Base-by-base conservation (phyloP, 1,139 yeast genomes). In the Ogataea hybrid region DNA sequence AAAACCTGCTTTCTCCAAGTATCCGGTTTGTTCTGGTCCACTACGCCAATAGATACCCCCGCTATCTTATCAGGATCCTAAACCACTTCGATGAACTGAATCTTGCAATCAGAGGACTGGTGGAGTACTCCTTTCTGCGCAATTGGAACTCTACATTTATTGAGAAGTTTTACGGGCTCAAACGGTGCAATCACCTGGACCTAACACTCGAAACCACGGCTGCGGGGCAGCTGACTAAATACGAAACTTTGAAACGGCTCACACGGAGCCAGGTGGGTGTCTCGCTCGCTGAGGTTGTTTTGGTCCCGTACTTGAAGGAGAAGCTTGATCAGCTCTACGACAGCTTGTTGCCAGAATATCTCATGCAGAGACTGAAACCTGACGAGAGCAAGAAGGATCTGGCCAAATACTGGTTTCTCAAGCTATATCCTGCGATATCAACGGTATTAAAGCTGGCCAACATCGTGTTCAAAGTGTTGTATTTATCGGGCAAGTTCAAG, bases 161-260 rank as follows among this genome's bases (percentile, higher is more conserved):
- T 0, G 97, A 90, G 61, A 86, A 86, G 60, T 92, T 90, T 59
- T 90, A 92, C 58, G 97, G 97, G 2, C 65, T 92, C 52, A 88
- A 89, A 59, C 67, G 95, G 40, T 79, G 79, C 16, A 66, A 66
- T 41, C 65, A 63, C 28, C 67, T 75, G 1, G 70, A 43, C 5
- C 29, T 54, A 7, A 37, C 47, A 8, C 39, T 57, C 18, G 54
- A 58, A 8, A 35, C 38, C 38, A 43, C 42, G 4, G 29, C 27
- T 25, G 14, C 33, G 6, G 44, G 30, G 3, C 44, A 37, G 11
- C 38, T 52, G 3, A 12, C 36, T 15, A 52, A 59, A 17, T 58
- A 57, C 46, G 86, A 82, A 45, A 67, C 68, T 35, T 66, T 81
- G 44, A 70, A 85, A 44, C 64, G 78, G 25, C 67, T 90, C 35